Conservation (phyloP, 139 green algal species). For the Deuterostichococcus epilithicus region DNA sequence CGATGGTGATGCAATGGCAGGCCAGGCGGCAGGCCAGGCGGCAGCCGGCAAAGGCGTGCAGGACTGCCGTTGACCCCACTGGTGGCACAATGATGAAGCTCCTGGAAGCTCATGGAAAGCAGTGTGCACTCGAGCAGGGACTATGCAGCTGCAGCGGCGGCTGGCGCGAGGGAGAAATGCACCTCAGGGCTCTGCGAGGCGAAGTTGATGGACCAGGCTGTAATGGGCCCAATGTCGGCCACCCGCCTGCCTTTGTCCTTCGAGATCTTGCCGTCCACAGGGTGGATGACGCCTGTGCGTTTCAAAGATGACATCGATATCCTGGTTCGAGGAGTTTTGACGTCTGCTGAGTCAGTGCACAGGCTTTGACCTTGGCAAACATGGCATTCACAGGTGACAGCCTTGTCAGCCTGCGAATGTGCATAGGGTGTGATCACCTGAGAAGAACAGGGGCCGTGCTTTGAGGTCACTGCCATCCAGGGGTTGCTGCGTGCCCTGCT, state of each 20-base stretch:
- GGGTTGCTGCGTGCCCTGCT: constrained; percentile 29
- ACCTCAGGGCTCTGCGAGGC: neutral
- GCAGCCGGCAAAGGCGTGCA: neutral
- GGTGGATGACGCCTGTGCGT: constrained; percentile 47
- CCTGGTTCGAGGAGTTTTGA: no score
- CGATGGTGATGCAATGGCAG: neutral
- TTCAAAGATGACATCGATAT: no score
- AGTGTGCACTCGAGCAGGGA: neutral
- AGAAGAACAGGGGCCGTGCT: constrained; percentile 12
- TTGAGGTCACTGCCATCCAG: constrained; percentile 37
- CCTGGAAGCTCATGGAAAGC: neutral
- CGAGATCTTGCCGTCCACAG: constrained; percentile 21
- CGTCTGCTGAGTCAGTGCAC: neutral
- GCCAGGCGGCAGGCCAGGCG: neutral
- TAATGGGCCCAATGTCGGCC: constrained; percentile 43
- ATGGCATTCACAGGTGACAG: neutral
- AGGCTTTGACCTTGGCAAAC: neutral
- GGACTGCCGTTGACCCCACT: no score
- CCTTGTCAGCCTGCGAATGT: neutral
- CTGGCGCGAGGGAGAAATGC: neutral
- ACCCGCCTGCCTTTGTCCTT: constrained; percentile 24
- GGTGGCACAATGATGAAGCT: no score
- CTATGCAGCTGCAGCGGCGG: neutral
- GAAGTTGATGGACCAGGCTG: constrained; percentile 36
- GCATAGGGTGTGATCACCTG: no score